Base-by-base conservation (phyloP, 2,329 filamentous ascomycete genomes). In the Cryphonectria naterciae region DNA sequence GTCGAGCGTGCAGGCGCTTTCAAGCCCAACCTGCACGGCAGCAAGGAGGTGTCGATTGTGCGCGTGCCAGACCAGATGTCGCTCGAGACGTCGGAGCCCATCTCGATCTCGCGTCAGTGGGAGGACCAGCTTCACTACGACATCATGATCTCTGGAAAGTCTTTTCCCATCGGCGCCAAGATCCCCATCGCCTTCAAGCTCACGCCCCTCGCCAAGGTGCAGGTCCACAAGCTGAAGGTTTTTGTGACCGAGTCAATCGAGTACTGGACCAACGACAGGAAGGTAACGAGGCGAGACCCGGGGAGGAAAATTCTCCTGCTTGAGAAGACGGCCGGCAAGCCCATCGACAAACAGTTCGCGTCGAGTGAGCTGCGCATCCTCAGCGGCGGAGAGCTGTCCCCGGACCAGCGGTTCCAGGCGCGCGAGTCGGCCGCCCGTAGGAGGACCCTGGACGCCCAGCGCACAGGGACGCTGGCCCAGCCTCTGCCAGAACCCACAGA, bases 51-150 rank as follows among this genome's bases (percentile, higher is more conserved):
- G 2, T 88, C 87, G 11, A 89, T 98, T 64, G 93, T 97, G 68
- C 91, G 95, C 61, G 90, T 96, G 4, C 95, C 95, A 0, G 90
- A 95, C 65, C 94, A 97, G 80, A 89, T 94, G 62, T 97, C 94
- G 0, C 84, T 97, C 35, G 95, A 98, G 80, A 94, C 94, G 80
- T 92, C 94, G 37, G 95, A 98, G 78, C 95, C 95, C 2, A 97
- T 98, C 76, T 95, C 94, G 15, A 97, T 98, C 77, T 95, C 93
- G 74, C 87, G 95, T 28, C 94, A 93, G 73, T 98, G 95, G 95
- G 95, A 98, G 79, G 94, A 98, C 75, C 95, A 97, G 77, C 85
- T 98, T 43, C 94, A 97, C 77, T 98, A 98, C 81, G 95, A 98
- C 77, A 97, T 98, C 75, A 91, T 97, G 78, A 97, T 98, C 68